These are phyloP conservation scores for Codiaeum variegatum DNA, from an alignment of 441 rosid genomes.

Conservation along the genomic window DNA sequence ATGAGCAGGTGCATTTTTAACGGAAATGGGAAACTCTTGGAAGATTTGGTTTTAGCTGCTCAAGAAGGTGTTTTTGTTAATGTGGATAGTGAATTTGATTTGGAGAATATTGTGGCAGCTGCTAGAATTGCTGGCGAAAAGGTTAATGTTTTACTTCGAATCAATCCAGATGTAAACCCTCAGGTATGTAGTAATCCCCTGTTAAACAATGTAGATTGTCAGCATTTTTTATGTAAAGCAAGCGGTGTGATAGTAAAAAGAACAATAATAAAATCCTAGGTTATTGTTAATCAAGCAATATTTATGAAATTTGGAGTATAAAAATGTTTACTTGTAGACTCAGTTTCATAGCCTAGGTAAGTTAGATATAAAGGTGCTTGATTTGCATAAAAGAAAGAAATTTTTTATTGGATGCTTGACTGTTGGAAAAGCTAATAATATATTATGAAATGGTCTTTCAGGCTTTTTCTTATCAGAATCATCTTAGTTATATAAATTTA, in stretches of 20 bases:
- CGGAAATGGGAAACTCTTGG: slow-evolving; percentile 91
- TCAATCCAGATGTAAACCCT: slow-evolving; percentile 98
- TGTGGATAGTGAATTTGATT: slow-evolving; percentile 94
- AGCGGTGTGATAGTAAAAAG: background rate
- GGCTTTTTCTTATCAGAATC: background rate
- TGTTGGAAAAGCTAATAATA: background rate
- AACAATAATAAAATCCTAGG: background rate
- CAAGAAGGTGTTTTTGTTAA: slow-evolving; percentile 91
- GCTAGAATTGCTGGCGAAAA: slow-evolving; percentile 77
- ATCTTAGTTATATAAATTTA: background rate
- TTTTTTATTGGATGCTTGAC: background rate
- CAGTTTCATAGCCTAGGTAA: background rate
- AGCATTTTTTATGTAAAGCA: background rate
- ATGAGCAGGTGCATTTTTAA: slow-evolving; percentile 80
- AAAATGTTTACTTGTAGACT: background rate
- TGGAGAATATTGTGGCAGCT: slow-evolving; percentile 85
- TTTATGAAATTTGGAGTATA: background rate
- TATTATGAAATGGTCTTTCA: background rate
- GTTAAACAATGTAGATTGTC: background rate
- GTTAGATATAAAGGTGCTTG: background rate
- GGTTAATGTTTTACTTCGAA: slow-evolving; percentile 90
- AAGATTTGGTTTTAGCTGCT: slow-evolving; percentile 91
- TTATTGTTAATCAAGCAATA: background rate
- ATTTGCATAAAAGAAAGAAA: background rate
- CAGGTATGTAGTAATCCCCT: slow-evolving; percentile 50